Conservation (phyloP, 352 stramenopile species). For the Phytophthora pseudosyringae region DNA sequence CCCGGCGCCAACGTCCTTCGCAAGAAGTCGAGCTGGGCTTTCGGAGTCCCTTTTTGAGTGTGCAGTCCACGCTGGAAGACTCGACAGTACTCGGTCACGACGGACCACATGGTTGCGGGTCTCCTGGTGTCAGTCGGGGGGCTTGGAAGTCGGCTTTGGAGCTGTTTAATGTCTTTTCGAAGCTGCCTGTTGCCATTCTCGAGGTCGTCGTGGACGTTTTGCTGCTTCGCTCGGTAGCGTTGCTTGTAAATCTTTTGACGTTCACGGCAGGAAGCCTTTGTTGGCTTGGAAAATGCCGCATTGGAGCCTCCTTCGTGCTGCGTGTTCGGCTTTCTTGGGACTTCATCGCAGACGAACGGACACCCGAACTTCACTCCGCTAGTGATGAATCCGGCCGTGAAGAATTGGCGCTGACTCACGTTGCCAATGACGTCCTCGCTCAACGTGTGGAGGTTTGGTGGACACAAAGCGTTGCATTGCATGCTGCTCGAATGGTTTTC, state of each 20-base stretch:
- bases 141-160: background rate
- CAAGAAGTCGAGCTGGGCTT: background rate
- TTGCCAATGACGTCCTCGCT: conserved; percentile 7
- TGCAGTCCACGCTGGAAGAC: background rate
- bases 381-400: background rate
- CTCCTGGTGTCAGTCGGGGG: background rate
- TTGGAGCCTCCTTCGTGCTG: background rate
- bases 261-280: background rate
- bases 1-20: background rate
- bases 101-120: background rate
- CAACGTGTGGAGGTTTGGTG: background rate
- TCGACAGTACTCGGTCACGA: background rate
- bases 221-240: background rate
- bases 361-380: background rate
- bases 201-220: background rate
- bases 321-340: background rate
- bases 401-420: background rate
- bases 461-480: background rate
- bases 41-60: background rate
- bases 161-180: background rate
- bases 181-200: background rate
- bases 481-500: background rate
- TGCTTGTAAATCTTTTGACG: background rate
- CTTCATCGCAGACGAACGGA: background rate
- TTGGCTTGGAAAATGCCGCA: background rate